Conservation (phyloP, 2,329 filamentous ascomycete species). For the Fusarium neocosmosporiellum region DNA sequence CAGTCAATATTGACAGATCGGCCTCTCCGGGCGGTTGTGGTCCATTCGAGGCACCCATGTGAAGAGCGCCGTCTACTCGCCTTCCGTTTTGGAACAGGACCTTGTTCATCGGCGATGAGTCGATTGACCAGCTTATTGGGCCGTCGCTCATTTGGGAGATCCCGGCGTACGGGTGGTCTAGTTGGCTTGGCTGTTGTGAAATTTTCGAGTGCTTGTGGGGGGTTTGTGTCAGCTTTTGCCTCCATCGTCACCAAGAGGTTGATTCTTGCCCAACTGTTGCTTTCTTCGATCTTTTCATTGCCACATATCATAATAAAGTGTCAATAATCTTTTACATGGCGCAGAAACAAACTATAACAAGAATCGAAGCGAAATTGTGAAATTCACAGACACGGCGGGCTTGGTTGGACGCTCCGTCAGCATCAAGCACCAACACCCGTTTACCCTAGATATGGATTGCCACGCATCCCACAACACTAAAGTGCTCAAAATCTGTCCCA, state of each 20-base stretch:
- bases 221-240: background rate
- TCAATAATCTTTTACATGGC: rapidly evolving
- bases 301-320: background rate
- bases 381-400: background rate
- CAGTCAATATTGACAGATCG: background rate
- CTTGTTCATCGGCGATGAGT: background rate
- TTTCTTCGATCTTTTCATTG: background rate
- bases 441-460: background rate
- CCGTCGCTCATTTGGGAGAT: background rate
- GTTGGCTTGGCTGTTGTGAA: background rate
- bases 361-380: background rate
- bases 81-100: background rate
- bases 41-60: slow-evolving; percentile 9
- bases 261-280: background rate
- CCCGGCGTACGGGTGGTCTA: background rate
- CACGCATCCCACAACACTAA: background rate
- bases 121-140: background rate
- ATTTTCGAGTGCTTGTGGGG: background rate
- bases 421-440: background rate
- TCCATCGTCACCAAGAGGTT: background rate
- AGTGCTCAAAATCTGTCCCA: no score
- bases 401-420: background rate
- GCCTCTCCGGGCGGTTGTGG: background rate
- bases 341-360: background rate
- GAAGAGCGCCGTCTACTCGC: background rate